Conservation (phyloP, 371 early-diverging fungal species). For the Circinella umbellata region DNA sequence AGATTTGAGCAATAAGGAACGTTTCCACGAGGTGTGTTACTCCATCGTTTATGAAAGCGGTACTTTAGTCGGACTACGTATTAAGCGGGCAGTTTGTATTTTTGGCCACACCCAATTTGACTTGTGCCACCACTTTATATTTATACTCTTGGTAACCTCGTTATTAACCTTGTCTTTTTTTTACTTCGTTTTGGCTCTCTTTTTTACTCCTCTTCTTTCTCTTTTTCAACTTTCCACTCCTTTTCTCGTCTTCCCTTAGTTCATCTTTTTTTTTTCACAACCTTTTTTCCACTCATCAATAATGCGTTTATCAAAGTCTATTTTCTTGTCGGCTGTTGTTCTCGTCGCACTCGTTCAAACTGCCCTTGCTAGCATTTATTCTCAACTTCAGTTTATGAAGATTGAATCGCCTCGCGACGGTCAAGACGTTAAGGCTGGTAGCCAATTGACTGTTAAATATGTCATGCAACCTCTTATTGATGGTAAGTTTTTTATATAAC, state of each 20-base stretch:
- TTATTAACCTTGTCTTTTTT: not conserved
- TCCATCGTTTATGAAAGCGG: not conserved
- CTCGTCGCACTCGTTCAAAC: conserved; percentile 30
- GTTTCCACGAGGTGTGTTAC: not conserved
- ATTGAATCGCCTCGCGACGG: conserved; percentile 46
- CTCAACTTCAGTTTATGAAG: conserved; percentile 55
- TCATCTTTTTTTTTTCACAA: conserved; percentile 4
- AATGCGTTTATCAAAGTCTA: conserved; percentile 22
- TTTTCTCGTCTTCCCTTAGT: not conserved
- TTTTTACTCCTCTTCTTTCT: not conserved
- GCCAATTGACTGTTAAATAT: conserved; percentile 41
- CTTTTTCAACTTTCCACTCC: not conserved
- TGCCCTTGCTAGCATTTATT: conserved; percentile 40
- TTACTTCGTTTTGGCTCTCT: not conserved
- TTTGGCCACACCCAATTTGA: conserved; percentile 18
- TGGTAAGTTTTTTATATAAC: conserved; percentile 20
- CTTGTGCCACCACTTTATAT: conserved; percentile 17
- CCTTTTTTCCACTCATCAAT: conserved; percentile 8
- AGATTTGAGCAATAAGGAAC: not conserved
- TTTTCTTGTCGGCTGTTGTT: conserved; percentile 19
- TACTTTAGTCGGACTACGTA: not conserved
- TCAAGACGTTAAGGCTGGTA: conserved; percentile 42
- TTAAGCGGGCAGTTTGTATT: conserved; percentile 3
- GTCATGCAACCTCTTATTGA: conserved; percentile 53
- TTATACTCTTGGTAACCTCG: not conserved